These are phyloP conservation scores for Pseudofabraea citricarpa DNA, from an alignment of 2,329 filamentous ascomycete species.

Conservation along the genomic window DNA sequence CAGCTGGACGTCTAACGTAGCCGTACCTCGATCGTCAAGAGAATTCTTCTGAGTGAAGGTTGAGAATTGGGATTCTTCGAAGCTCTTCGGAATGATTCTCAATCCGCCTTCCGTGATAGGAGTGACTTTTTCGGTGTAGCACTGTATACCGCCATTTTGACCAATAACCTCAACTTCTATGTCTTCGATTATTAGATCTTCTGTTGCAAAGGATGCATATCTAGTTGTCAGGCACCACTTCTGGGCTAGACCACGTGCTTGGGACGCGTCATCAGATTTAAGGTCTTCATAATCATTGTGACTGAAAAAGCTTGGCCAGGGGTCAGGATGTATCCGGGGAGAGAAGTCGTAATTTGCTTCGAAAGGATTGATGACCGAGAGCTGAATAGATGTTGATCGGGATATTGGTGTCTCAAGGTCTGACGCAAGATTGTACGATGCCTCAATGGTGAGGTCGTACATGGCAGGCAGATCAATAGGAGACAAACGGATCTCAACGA, in stretches of 20 bases:
- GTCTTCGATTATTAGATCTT: constrained; percentile 55
- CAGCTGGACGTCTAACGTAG: constrained; percentile 70
- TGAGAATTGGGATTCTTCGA: constrained; percentile 68
- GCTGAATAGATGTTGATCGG: constrained; percentile 62
- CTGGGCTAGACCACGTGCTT: constrained; percentile 65
- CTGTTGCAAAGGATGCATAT: constrained; percentile 72
- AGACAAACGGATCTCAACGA: constrained; percentile 43
- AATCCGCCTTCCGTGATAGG: constrained; percentile 35
- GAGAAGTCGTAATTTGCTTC: constrained; percentile 87
- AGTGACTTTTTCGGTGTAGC: constrained; percentile 38
- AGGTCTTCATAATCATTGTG: constrained; percentile 31
- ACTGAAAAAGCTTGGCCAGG: constrained; percentile 86
- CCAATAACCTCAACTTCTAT: constrained; percentile 58
- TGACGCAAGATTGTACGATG: constrained; percentile 72
- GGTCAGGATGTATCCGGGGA: constrained; percentile 69
- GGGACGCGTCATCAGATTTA: constrained; percentile 24
- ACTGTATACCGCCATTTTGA: constrained; percentile 58
- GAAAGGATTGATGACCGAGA: constrained; percentile 78
- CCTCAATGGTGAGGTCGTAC: constrained; percentile 67
- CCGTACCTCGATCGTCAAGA: constrained; percentile 76
- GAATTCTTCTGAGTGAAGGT: constrained; percentile 70
- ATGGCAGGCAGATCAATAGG: constrained; percentile 45
- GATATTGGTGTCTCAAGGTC: constrained; percentile 78
- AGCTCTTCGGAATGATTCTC: constrained; percentile 58
- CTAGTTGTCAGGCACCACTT: constrained; percentile 73